Base-by-base conservation (phyloP, 106 monocot genomes). In the Amphibolis antarctica region DNA sequence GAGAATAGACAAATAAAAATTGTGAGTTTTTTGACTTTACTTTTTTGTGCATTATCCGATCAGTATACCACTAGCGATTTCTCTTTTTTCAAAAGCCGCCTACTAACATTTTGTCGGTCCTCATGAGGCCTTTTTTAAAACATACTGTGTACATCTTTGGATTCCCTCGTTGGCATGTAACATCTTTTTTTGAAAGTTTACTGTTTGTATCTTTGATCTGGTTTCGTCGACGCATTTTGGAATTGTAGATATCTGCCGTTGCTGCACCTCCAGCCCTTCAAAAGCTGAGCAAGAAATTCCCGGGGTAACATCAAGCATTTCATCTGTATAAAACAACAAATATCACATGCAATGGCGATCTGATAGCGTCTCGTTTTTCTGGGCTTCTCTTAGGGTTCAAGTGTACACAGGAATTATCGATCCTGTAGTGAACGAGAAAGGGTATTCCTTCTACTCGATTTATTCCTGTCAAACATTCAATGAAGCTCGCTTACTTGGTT, bases 401-500 rank as follows among this genome's bases (percentile, higher is more conserved):
- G 84, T 96, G 9, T 96, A 90, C 28, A 77, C 90, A 4, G 96
- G 89, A 76, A 86, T 84, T 23, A 84, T 96, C 28, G 96, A 96
- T 66, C 77, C 89, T 12, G 69, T 69, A 46, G 81, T 96, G 46
- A 82, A 96, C 59, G 89, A 96, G 48, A 81, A 84, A 68, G 94
- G 94, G 93, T 94, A 81, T 42, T 20, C 1, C 29, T 6, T 18
- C 59, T 62, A 36, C 4, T n/a, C 1, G 55, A 23, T 20, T 5
- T 12, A 55, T 4, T 30, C 13, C 44, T 46, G 29, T 42, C 18
- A 28, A 42, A 20, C 15, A 9, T 6, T 59, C 14, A 42, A 21
- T 29, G 21, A 10, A 21, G 7, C 15, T 9, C 11, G 31, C 3
- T 5, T 50, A 23, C 13, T 44, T 67, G 5, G 9, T 23, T 10